These are phyloP conservation scores for Mytilinidion resinicola DNA, from an alignment of 495 filamentous ascomycete species.

Conservation along the genomic window DNA sequence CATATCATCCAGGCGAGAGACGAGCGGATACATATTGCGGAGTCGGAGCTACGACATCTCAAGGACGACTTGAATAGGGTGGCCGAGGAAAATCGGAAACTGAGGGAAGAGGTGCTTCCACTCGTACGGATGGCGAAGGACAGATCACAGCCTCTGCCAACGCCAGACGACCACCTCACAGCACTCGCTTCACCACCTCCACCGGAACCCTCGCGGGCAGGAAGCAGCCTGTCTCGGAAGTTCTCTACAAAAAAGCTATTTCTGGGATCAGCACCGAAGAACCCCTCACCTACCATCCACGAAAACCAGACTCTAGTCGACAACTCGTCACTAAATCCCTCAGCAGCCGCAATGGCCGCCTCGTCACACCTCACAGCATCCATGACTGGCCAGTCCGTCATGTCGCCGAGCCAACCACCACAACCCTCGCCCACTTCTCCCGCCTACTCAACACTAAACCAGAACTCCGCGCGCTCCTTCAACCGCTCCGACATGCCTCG, in stretches of 20 bases:
- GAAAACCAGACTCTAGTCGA: slow-evolving; percentile 51
- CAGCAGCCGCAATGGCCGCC: slow-evolving; percentile 60
- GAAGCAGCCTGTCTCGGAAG: slow-evolving; percentile 60
- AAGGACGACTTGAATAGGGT: slow-evolving; percentile 39
- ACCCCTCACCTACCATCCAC: slow-evolving; percentile 63
- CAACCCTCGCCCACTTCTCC: slow-evolving; percentile 85
- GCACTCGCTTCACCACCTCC: slow-evolving; percentile 12
- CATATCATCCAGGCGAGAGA: slow-evolving; percentile 81
- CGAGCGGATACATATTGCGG: slow-evolving; percentile 72
- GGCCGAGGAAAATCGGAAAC: slow-evolving; percentile 69
- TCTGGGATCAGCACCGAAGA: slow-evolving; percentile 74
- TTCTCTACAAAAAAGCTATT: slow-evolving; percentile 91
- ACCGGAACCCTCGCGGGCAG: slow-evolving; percentile 31
- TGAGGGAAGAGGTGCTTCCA: slow-evolving; percentile 77
- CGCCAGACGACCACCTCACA: slow-evolving; percentile 41
- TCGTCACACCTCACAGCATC: slow-evolving; percentile 68
- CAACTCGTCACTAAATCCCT: slow-evolving; percentile 50
- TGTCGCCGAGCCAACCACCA: slow-evolving; percentile 56
- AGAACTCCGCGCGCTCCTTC: slow-evolving; percentile 12
- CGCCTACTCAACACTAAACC: slow-evolving; percentile 44
- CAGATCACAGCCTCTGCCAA: slow-evolving; percentile 78
- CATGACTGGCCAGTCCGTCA: slow-evolving; percentile 54
- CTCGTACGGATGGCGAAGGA: slow-evolving; percentile 87
- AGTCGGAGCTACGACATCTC: slow-evolving; percentile 72
- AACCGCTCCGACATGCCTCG: slow-evolving; percentile 17